These are phyloP conservation scores for Monascus ruber DNA, from an alignment of 2,329 filamentous ascomycete species.

Conservation along the genomic window DNA sequence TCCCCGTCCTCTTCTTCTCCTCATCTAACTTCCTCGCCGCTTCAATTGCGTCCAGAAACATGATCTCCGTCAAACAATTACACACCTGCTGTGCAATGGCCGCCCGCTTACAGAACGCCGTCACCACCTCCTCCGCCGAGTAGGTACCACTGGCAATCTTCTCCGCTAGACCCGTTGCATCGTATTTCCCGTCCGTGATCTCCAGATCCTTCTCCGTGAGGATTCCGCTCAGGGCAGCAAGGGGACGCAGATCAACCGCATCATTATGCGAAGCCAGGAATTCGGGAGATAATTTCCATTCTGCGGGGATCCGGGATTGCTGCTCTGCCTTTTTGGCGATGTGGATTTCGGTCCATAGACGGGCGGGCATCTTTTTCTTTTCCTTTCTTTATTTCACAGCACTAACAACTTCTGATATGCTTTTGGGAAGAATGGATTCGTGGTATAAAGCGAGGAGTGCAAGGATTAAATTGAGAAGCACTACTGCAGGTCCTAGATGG, in stretches of 20 bases:
- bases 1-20: slow-evolving; percentile 10
- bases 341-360: neutral
- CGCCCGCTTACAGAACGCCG: slow-evolving; percentile 27
- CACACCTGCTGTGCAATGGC: slow-evolving; percentile 23
- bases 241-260: slow-evolving; percentile 3
- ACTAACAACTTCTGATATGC: neutral
- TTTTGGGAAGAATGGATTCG: too few species aligned
- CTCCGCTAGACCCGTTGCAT: slow-evolving; percentile 3
- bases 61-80: slow-evolving; percentile 22
- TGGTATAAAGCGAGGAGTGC: too few species aligned
- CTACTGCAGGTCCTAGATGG: too few species aligned
- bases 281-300: slow-evolving; percentile 15
- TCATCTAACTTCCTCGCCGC: slow-evolving; percentile 21
- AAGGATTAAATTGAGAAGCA: too few species aligned
- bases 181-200: slow-evolving; percentile 26
- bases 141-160: slow-evolving; percentile 2
- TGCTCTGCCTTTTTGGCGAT: slow-evolving; percentile 13
- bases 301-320: slow-evolving; percentile 16
- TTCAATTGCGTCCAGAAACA: slow-evolving; percentile 19
- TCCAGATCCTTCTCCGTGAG: slow-evolving; percentile 30
- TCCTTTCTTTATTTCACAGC: neutral
- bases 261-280: neutral
- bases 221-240: slow-evolving; percentile 27
- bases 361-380: neutral
- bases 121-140: slow-evolving; percentile 5